A percentile compares a stretch with the other conserved stretches of the same genome.
Conservation (phyloP, 345 rosid genomes). For the Boechera divaricarpa region DNA sequence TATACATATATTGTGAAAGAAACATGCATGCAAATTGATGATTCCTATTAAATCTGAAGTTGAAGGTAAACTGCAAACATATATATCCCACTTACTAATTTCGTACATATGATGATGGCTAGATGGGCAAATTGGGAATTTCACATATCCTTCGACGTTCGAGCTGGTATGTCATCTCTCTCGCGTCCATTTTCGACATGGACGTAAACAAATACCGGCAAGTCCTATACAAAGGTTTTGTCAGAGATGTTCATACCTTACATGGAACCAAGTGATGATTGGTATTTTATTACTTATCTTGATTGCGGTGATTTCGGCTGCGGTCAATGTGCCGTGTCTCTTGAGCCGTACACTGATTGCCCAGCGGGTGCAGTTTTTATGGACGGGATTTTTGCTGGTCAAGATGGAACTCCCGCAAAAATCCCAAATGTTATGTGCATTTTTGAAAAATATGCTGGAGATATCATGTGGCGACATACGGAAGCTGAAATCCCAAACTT, state of each 20-base stretch:
- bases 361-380: conserved; percentile 57
- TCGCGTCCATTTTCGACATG: conserved; percentile 57
- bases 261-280: conserved; percentile 54
- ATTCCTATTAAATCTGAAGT: background rate
- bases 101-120: background rate
- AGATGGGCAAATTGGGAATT: conserved; percentile 70
- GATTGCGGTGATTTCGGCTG: conserved; percentile 61
- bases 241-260: conserved; percentile 67
- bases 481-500: conserved; percentile 40
- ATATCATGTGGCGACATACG: conserved; percentile 47
- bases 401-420: conserved; percentile 50
- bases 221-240: conserved; percentile 55
- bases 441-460: conserved; percentile 64
- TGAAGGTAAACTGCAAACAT: background rate
- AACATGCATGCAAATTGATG: background rate
- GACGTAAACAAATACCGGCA: conserved; percentile 48
- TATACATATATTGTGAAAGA: background rate
- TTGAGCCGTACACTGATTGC: conserved; percentile 57
- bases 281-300: conserved; percentile 51
- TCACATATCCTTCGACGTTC: conserved; percentile 57
- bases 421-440: conserved; percentile 52
- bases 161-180: conserved; percentile 59
- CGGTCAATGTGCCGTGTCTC: conserved; percentile 51
- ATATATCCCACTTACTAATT: background rate
- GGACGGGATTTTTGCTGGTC: conserved; percentile 52